Percentiles rank a stretch among this genome's conserved stretches.
Conservation (phyloP, 2,329 filamentous ascomycete genomes). For the Drechmeria coniospora region DNA sequence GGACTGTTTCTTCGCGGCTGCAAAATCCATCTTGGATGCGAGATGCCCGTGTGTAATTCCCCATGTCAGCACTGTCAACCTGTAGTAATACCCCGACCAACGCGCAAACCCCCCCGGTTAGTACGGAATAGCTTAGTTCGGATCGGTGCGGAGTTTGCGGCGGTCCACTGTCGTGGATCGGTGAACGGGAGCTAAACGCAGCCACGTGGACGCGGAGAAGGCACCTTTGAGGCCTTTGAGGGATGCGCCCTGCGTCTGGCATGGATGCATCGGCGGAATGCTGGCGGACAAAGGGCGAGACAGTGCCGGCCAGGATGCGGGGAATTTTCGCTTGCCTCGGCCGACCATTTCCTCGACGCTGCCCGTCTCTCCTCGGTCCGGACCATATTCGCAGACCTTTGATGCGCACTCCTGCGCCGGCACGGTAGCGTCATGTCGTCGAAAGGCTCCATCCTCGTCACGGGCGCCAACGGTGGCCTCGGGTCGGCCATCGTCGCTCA, state of each 20-base stretch:
- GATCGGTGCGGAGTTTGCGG: not conserved
- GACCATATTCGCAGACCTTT: not conserved
- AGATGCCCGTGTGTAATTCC: too few species aligned
- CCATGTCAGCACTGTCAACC: too few species aligned
- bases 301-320: not conserved
- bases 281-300: not conserved
- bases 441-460: constrained; percentile 19
- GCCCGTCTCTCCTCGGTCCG: not conserved
- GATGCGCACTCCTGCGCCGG: too few species aligned
- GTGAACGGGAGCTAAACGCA: not conserved
- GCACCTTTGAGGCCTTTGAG: too few species aligned
- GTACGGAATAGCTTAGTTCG: too few species aligned
- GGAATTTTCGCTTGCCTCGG: not conserved
- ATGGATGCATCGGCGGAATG: not conserved
- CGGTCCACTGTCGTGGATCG: not conserved
- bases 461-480: constrained; percentile 23
- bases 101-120: too few species aligned
- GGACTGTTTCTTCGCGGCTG: too few species aligned
- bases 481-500: constrained; percentile 17
- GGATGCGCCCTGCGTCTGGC: not conserved
- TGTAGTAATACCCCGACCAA: too few species aligned
- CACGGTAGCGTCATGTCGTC: constrained; percentile 6
- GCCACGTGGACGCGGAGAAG: not conserved
- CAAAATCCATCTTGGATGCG: too few species aligned
- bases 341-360: not conserved